phyloP scores from a whole-genome alignment of 1,284 basidiomycete genomes.

The Trichosporon sp. region DNA sequence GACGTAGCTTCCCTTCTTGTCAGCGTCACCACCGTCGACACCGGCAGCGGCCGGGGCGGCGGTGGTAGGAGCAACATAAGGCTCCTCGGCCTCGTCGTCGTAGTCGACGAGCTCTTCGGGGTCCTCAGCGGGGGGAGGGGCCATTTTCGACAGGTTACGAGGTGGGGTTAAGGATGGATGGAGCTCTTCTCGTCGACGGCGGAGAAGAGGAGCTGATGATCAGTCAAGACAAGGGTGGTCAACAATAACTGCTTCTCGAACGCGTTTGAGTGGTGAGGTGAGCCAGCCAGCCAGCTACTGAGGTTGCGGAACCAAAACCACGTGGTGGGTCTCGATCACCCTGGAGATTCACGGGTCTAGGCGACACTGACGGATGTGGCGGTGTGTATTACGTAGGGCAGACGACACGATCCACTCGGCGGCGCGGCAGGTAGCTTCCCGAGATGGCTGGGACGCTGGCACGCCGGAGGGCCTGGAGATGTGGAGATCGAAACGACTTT shows the following conservation, averaged over 20 bases:
- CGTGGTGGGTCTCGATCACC: conserved; percentile 6
- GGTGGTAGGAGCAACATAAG: conserved; percentile 63
- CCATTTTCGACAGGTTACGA: conserved; percentile 33
- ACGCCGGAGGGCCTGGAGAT: not conserved
- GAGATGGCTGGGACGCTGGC: not conserved
- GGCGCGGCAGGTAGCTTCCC: not conserved
- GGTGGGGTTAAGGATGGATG: conserved; percentile 13
- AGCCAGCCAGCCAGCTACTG: not conserved
- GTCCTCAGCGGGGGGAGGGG: conserved; percentile 40
- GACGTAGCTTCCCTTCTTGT: conserved; percentile 95
- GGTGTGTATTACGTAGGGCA: not conserved
- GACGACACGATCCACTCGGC: not conserved
- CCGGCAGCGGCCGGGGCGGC: conserved; percentile 61
- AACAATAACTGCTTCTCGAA: conserved; percentile 13
- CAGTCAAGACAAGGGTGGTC: conserved; percentile 13
- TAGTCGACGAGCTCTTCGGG: conserved; percentile 69
- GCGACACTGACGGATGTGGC: conserved; percentile 10
- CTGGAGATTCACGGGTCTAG: conserved; percentile 14
- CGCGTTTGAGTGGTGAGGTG: conserved; percentile 12
- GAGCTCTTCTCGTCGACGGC: conserved; percentile 11
- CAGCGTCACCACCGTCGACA: conserved; percentile 67
- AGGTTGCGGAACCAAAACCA: not conserved
- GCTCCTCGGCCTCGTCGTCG: conserved; percentile 83
- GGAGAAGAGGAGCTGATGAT: conserved; percentile 15
- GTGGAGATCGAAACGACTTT: not conserved